Evolutionary conservation across 2,329 filamentous ascomycete genomes (phyloP), one percentile per base, ranked within the genome.

Genomic region (Fusarium metavorans): DNA sequence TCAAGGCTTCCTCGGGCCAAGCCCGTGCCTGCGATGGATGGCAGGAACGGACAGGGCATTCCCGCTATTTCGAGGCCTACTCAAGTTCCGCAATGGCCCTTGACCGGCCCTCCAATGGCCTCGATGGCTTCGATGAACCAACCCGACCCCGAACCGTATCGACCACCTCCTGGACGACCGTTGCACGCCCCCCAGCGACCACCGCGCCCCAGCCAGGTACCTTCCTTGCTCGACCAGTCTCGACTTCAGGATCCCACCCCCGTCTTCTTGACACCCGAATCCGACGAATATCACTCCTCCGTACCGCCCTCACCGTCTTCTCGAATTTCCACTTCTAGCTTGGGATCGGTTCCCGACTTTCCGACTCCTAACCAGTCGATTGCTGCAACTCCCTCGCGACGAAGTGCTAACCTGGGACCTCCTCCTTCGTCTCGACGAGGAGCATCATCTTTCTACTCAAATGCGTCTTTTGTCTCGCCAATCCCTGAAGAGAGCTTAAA

Each of bases 401-500:
- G 87, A 74, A 90, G 88, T 71, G 84, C 87, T 16, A 88, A 84
- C 59, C 80, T 92, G 14, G 90, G 90, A 4, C 90, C 90, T 20
- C 91, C 91, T 1, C 90, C 90, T 4, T 90, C 88, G 14, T 86
- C 89, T 5, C 86, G 91, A 76, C 85, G 90, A 74, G 90, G 90
- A 1, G 87, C 87, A 32, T 92, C 90, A 0, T 91, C 90, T 0
- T 92, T 91, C 70, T 92, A 93, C 77, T 93, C 92, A 4, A 89
- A 87, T 73, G 83, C 86, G 14, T 93, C 92, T 0, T 92, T 88
- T 69, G 92, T 95, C 30, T 93, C 93, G 0, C 93, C 93, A 0
- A 95, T 95, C 63, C 92, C 91, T 1, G 93, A 95, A 81, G 93
- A 95, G 79, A 89, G 88, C 72, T 87, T 89, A 0, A 85, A 87